These are phyloP conservation scores for Claviceps maximensis DNA, from an alignment of 2,329 filamentous ascomycete genomes.

Conservation along the genomic window DNA sequence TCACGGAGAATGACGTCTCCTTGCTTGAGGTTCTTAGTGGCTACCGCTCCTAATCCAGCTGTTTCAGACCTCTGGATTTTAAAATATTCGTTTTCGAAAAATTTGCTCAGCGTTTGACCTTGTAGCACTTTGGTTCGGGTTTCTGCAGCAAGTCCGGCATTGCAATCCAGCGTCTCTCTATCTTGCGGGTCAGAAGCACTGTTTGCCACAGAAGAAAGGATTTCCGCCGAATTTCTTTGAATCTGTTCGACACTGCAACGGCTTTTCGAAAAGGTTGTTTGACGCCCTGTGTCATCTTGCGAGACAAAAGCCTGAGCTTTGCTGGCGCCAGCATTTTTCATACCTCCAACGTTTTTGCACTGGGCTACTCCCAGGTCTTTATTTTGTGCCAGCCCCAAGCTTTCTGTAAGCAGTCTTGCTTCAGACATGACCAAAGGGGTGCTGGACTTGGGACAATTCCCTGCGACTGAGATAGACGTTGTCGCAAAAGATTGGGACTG, in stretches of 20 bases:
- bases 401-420: neutral
- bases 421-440: neutral
- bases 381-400: neutral
- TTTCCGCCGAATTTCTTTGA: neutral
- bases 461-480: neutral
- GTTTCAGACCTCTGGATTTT: constrained; percentile 22
- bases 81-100: constrained; percentile 27
- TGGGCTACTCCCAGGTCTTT: neutral
- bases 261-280: neutral
- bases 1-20: constrained; percentile 33
- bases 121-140: too few relatives aligned
- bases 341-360: neutral
- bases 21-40: constrained; percentile 21
- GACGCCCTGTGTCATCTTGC: too few relatives aligned
- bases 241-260: neutral
- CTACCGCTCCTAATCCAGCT: constrained; percentile 29
- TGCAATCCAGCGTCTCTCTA: neutral
- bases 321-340: neutral
- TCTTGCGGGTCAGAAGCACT: neutral
- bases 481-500: neutral
- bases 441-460: neutral
- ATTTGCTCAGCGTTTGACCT: neutral
- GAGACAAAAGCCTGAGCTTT: neutral
- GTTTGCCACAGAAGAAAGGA: neutral
- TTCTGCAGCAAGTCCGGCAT: neutral